Evolutionary conservation across 2,329 filamentous ascomycete species (phyloP).

Genomic region (Colletotrichum euphorbiae): DNA sequence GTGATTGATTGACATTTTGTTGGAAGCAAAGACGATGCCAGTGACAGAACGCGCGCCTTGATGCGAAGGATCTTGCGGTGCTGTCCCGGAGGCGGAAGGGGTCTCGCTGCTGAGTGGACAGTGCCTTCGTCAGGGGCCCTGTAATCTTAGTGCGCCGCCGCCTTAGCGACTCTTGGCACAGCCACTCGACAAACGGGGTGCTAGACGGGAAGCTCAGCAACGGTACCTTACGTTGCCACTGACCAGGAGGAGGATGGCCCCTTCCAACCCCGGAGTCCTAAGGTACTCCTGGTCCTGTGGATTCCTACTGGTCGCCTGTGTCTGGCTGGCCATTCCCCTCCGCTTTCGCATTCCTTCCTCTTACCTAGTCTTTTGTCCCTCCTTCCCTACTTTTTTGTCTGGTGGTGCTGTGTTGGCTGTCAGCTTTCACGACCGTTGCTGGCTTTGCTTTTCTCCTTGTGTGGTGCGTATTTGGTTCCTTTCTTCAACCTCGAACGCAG

Average conservation of each 20-base stretch:
- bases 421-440: conserved; percentile 2
- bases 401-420: neutral
- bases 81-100: conserved; percentile 17
- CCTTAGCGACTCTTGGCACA: conserved; percentile 31
- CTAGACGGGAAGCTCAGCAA: neutral
- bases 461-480: conserved; percentile 8
- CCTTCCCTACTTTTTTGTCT: neutral
- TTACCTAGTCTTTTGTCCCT: conserved; percentile 1
- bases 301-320: conserved; percentile 1
- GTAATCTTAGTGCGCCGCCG: conserved; percentile 34
- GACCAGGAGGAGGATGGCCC: no score
- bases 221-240: no score
- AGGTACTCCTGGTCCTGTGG: neutral
- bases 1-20: no score
- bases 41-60: neutral
- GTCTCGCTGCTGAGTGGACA: conserved; percentile 24
- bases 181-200: conserved; percentile 28
- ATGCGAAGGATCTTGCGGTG: conserved; percentile 15
- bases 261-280: neutral
- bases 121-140: conserved; percentile 32
- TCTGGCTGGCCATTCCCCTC: conserved; percentile 19
- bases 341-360: conserved; percentile 7
- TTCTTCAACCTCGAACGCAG: conserved; percentile 2
- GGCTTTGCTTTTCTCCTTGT: neutral
- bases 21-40: no score